These are phyloP conservation scores for Rugonectria rugulosa DNA, from an alignment of 2,329 filamentous ascomycete species.

Conservation along the genomic window DNA sequence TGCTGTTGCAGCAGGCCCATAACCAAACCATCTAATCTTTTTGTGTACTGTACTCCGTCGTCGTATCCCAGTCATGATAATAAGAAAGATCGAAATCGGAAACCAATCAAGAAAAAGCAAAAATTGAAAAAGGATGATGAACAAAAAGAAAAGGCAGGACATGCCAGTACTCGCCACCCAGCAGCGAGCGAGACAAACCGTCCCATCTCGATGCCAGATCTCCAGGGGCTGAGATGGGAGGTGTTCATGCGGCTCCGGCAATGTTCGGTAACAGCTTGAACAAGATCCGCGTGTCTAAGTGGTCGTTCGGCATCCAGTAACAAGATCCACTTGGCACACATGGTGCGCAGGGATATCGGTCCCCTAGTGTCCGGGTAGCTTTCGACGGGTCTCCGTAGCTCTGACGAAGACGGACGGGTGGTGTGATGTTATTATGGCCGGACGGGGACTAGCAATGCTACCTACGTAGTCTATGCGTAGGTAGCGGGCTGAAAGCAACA, in stretches of 20 bases:
- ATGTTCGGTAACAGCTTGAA: constrained; percentile 34
- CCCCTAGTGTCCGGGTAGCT: constrained; percentile 9
- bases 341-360: constrained; percentile 23
- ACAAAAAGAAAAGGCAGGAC: constrained; percentile 6
- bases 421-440: constrained; percentile 16
- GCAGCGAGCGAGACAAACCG: neutral
- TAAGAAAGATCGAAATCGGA: neutral
- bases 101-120: neutral
- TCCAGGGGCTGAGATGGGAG: constrained; percentile 25
- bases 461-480: neutral
- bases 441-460: neutral
- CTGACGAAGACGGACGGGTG: neutral
- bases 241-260: constrained; percentile 33
- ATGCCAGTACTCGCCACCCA: neutral
- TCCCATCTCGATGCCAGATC: constrained; percentile 8
- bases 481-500: neutral
- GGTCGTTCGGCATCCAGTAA: constrained; percentile 21
- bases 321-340: constrained; percentile 31
- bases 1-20: constrained; percentile 18
- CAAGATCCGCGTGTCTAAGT: constrained; percentile 26
- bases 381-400: constrained; percentile 1
- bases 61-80: constrained; percentile 15
- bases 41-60: constrained; percentile 12
- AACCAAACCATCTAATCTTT: constrained; percentile 11
- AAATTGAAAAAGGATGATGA: neutral